Percentiles rank a stretch among this genome's conserved stretches.
Conservation (phyloP, 495 filamentous ascomycete species). For the Bombardia bombarda region DNA sequence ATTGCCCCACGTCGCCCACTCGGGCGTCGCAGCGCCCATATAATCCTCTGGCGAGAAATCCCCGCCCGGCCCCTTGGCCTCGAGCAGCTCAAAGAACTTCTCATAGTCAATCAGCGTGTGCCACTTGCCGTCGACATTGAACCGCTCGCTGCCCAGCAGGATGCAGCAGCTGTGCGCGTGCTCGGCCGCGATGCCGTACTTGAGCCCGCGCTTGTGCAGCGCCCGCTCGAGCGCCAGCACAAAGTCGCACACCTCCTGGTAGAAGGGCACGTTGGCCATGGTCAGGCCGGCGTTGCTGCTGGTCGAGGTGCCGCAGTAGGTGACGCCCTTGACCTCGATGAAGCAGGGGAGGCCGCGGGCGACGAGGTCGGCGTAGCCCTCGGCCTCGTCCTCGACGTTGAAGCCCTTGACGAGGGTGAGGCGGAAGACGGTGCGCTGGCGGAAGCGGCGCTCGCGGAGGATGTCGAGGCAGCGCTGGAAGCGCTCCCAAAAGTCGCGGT, state of each 20-base stretch:
- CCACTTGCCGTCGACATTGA: constrained; percentile 68
- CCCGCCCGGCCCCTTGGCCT: constrained; percentile 53
- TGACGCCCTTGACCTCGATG: constrained; percentile 92
- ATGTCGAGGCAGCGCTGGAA: constrained; percentile 89
- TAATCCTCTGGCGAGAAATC: constrained; percentile 86
- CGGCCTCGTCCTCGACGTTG: constrained; percentile 87
- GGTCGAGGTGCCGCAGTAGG: constrained; percentile 86
- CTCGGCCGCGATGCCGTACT: constrained; percentile 88
- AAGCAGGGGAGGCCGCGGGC: constrained; percentile 79
- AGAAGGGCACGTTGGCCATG: constrained; percentile 95
- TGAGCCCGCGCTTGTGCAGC: constrained; percentile 56
- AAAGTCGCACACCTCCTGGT: constrained; percentile 76
- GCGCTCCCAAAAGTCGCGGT: constrained; percentile 96
- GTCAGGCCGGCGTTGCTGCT: constrained; percentile 73
- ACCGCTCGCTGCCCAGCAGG: constrained; percentile 70
- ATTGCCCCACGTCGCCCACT: constrained; percentile 92
- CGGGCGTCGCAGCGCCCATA: constrained; percentile 69
- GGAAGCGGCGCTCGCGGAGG: constrained; percentile 66
- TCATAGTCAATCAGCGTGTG: constrained; percentile 87
- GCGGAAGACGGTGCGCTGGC: constrained; percentile 89
- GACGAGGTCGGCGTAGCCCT: constrained; percentile 85
- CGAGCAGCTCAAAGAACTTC: constrained; percentile 77
- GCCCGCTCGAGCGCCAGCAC: constrained; percentile 62
- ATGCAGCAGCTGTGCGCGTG: constrained; percentile 92
- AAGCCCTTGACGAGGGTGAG: constrained; percentile 92